phyloP scores from a whole-genome alignment of 2,329 filamentous ascomycete genomes.

The Trichophyton benhamiae region DNA sequence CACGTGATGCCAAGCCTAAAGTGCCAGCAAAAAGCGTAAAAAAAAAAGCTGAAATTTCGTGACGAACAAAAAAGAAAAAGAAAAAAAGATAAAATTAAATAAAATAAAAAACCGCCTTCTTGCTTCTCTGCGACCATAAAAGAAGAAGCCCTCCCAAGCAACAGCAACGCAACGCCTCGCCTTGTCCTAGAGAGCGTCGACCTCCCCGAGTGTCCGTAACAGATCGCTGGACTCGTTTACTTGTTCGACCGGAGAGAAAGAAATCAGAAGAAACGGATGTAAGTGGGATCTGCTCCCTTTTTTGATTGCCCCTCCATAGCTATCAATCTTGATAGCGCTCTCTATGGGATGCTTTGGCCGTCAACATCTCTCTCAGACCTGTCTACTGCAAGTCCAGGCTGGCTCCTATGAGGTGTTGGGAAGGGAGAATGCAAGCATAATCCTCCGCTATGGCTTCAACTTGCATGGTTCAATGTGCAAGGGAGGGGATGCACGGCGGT shows the following conservation, averaged over 20 bases:
- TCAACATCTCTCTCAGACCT: neutral
- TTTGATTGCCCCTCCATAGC: neutral
- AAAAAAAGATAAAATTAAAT: slow-evolving; percentile 9
- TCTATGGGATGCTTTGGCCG: neutral
- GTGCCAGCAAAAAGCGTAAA: slow-evolving; percentile 5
- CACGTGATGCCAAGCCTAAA: slow-evolving; percentile 15
- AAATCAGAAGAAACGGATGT: neutral
- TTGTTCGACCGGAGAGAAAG: neutral
- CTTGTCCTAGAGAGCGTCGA: neutral
- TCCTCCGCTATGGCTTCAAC: neutral
- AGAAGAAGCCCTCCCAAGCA: too few species aligned
- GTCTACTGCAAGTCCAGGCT: neutral
- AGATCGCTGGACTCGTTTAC: neutral
- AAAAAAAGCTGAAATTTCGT: slow-evolving; percentile 10
- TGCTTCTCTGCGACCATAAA: too few species aligned
- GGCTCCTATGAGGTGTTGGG: neutral
- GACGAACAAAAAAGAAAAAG: slow-evolving; percentile 7
- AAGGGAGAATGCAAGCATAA: neutral
- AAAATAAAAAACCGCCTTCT: too few species aligned
- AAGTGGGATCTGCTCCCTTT: neutral
- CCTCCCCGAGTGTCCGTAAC: neutral
- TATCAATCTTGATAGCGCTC: neutral
- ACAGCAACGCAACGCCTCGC: too few species aligned
- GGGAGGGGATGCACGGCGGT: neutral
- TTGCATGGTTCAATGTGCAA: neutral